Evolutionary conservation across 306 rosid species (phyloP).

Genomic region (Argentina anserina): DNA sequence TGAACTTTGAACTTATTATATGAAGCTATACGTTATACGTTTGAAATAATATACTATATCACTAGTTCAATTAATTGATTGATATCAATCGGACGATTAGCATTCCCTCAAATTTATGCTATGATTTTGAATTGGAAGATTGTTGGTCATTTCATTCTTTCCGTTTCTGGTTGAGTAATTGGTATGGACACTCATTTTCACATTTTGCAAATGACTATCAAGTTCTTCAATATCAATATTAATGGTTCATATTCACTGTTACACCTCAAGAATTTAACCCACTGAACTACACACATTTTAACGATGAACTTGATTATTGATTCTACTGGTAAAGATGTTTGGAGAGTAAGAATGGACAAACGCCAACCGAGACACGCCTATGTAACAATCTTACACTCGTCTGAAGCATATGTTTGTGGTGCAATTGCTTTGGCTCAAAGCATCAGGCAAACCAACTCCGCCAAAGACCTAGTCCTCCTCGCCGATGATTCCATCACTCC

Average conservation of each 20-base stretch:
- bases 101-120: not conserved
- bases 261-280: not conserved
- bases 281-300: not conserved
- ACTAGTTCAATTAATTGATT: too few species aligned
- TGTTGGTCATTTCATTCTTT: not conserved
- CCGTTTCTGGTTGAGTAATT: not conserved
- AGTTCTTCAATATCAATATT: not conserved
- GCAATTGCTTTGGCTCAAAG: slow-evolving; percentile 87
- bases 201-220: not conserved
- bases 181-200: not conserved
- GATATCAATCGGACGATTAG: not conserved
- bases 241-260: not conserved
- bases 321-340: slow-evolving; percentile 24
- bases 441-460: slow-evolving; percentile 42
- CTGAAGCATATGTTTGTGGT: slow-evolving; percentile 84
- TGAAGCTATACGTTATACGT: too few species aligned
- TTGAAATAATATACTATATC: too few species aligned
- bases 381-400: slow-evolving; percentile 71
- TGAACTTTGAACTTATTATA: not conserved
- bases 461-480: slow-evolving; percentile 61
- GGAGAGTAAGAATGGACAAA: slow-evolving; percentile 27
- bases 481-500: slow-evolving; percentile 53
- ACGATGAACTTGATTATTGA: not conserved
- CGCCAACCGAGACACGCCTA: slow-evolving; percentile 40
- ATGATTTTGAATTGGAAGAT: too few species aligned